Evolutionary conservation across 225 moss, liverwort and hornwort species (phyloP).

Genomic region (Takakia lepidozioides): DNA sequence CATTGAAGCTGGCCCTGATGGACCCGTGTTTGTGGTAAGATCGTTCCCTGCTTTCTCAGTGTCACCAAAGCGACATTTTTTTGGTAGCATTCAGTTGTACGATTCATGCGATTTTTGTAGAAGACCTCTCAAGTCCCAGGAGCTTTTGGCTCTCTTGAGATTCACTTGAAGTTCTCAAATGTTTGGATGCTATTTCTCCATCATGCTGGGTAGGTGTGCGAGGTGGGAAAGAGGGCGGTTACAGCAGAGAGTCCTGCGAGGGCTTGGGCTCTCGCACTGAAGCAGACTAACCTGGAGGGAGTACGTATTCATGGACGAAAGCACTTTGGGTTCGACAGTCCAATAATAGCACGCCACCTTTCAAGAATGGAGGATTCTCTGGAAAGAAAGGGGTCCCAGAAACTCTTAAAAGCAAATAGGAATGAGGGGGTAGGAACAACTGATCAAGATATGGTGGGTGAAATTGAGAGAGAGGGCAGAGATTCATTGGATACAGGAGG

Average conservation of each 20-base stretch:
- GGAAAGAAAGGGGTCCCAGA: neutral
- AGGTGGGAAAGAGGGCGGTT: constrained; percentile 6
- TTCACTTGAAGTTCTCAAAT: neutral
- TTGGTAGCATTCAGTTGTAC: neutral
- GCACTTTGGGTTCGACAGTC: constrained; percentile 30
- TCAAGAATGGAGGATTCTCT: constrained; percentile 5
- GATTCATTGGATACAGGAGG: too few species aligned
- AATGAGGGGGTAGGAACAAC: too few species aligned
- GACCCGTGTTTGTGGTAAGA: constrained; percentile 24
- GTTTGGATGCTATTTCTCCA: neutral
- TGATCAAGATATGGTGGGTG: too few species aligned
- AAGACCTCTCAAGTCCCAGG: too few species aligned
- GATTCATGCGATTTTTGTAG: neutral
- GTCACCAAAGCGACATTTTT: neutral
- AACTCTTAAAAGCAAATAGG: too few species aligned
- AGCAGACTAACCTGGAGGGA: constrained; percentile 6
- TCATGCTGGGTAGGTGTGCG: constrained; percentile 16
- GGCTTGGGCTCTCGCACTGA: constrained; percentile 27
- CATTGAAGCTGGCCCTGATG: constrained; percentile 19
- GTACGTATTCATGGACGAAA: constrained; percentile 26
- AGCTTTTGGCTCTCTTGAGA: too few species aligned
- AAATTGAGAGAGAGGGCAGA: too few species aligned
- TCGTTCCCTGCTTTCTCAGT: too few species aligned
- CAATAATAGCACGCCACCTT: constrained; percentile 9
- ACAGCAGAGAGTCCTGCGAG: constrained; percentile 21